Conservation (phyloP, 2,329 filamentous ascomycete species). For the Chrysosporium keratinophilum region DNA sequence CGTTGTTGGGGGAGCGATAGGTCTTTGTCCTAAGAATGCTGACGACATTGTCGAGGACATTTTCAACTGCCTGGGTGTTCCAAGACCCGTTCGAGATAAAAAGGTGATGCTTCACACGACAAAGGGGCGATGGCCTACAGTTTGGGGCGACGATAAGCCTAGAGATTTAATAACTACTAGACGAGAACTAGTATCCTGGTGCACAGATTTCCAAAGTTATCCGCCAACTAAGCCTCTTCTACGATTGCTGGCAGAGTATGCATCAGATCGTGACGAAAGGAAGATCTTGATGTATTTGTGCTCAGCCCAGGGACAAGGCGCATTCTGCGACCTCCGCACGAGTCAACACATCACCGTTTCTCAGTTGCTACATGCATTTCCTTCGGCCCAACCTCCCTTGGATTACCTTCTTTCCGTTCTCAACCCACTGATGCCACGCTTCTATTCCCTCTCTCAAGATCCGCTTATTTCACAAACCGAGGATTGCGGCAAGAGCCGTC, state of each 20-base stretch:
- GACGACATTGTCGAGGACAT: slow-evolving; percentile 67
- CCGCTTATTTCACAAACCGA: slow-evolving; percentile 67
- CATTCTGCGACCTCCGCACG: slow-evolving; percentile 89
- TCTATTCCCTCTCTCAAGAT: slow-evolving; percentile 96
- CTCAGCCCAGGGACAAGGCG: slow-evolving; percentile 79
- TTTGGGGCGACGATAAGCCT: slow-evolving; percentile 85
- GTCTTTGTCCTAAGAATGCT: slow-evolving; percentile 81
- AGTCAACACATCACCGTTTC: slow-evolving; percentile 74
- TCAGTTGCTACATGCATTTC: slow-evolving; percentile 84
- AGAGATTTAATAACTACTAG: slow-evolving; percentile 83
- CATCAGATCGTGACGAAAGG: slow-evolving; percentile 68
- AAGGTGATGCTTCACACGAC: slow-evolving; percentile 68
- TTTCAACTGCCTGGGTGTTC: slow-evolving; percentile 70
- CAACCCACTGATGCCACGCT: slow-evolving; percentile 87
- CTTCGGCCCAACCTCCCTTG: slow-evolving; percentile 78
- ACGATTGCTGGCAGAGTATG: slow-evolving; percentile 75
- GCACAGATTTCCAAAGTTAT: slow-evolving; percentile 83
- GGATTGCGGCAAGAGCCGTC: slow-evolving; percentile 59
- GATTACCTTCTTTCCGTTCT: slow-evolving; percentile 69
- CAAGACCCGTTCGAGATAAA: slow-evolving; percentile 73
- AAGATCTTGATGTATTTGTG: slow-evolving; percentile 79
- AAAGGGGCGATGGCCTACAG: slow-evolving; percentile 84
- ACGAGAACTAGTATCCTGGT: slow-evolving; percentile 90
- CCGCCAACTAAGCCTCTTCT: slow-evolving; percentile 81
- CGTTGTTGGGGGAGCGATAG: slow-evolving; percentile 91